Percentiles rank a stretch among this genome's conserved stretches.
Conservation (phyloP, 108 stramenopile genomes). For the Discostella pseudostelligera region DNA sequence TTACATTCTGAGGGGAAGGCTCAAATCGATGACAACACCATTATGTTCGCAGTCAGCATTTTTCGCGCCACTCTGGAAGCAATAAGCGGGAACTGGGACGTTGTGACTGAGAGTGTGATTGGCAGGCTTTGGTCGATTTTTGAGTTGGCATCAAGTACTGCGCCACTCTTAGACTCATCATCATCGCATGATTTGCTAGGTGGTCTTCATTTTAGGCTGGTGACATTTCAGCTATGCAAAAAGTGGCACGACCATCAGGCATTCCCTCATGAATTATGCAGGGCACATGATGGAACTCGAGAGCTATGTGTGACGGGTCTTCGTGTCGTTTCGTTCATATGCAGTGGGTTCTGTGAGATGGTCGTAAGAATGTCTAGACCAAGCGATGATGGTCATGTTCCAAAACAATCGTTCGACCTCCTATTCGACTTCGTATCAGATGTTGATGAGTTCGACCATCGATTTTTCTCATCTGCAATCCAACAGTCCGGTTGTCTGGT, state of each 20-base stretch:
- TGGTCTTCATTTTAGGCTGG: conserved; percentile 25
- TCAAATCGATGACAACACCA: conserved; percentile 17
- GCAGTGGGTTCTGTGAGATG: conserved; percentile 44
- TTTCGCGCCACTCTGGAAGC: conserved; percentile 24
- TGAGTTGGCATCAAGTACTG: conserved; percentile 27
- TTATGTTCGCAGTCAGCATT: conserved; percentile 22
- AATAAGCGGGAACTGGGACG: conserved; percentile 15
- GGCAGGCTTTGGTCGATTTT: conserved; percentile 33
- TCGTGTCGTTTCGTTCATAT: conserved; percentile 40
- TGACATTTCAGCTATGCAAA: conserved; percentile 24
- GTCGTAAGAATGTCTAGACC: conserved; percentile 2
- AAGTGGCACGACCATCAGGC: conserved; percentile 27
- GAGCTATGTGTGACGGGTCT: conserved; percentile 11
- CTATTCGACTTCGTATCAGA: conserved; percentile 60
- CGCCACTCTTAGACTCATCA: too few species aligned
- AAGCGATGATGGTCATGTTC: background rate
- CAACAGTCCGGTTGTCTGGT: conserved; percentile 24
- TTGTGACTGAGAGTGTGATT: conserved; percentile 12
- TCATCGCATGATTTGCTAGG: conserved; percentile 10
- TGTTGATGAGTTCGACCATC: conserved; percentile 48
- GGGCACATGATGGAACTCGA: conserved; percentile 2
- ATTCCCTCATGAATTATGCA: conserved; percentile 16
- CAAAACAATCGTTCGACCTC: conserved; percentile 18
- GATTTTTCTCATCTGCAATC: conserved; percentile 25
- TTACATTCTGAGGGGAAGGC: conserved; percentile 1